Evolutionary conservation across 2,329 filamentous ascomycete species (phyloP).

Genomic region (Fusarium buxicola): DNA sequence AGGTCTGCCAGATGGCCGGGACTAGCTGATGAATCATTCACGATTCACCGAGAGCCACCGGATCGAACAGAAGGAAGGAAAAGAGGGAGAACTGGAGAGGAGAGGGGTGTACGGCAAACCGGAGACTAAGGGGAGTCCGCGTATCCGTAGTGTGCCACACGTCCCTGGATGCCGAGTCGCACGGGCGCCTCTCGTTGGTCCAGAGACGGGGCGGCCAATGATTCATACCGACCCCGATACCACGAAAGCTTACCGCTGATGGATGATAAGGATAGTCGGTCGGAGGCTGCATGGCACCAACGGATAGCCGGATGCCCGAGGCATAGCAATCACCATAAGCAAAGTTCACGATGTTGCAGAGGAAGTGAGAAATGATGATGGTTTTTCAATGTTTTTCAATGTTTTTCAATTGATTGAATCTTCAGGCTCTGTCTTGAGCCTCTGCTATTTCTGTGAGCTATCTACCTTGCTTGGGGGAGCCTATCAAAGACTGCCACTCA

Average conservation of each 20-base stretch:
- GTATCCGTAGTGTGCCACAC: background rate
- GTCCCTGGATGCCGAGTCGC: conserved; percentile 15
- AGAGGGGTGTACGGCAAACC: conserved; percentile 3
- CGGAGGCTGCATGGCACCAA: conserved; percentile 25
- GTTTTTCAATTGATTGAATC: conserved; percentile 35
- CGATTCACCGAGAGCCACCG: conserved; percentile 17
- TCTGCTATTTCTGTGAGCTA: conserved; percentile 39
- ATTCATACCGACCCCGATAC: conserved; percentile 38
- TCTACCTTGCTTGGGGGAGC: conserved; percentile 33
- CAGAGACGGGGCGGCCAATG: conserved; percentile 35
- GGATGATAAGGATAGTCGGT: conserved; percentile 36
- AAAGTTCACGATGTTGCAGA: conserved; percentile 9
- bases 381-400: conserved; percentile 42
- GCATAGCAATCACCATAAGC: conserved; percentile 6
- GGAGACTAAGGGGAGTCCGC: conserved; percentile 1
- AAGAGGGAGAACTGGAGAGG: background rate
- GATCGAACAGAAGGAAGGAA: conserved; percentile 12
- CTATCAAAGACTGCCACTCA: conserved; percentile 40
- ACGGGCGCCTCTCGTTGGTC: conserved; percentile 19
- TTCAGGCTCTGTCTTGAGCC: conserved; percentile 12
- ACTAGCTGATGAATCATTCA: conserved; percentile 41
- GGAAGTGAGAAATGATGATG: conserved; percentile 8
- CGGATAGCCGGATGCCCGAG: conserved; percentile 28
- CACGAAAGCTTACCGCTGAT: conserved; percentile 37
- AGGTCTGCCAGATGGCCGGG: conserved; percentile 29